Percentiles rank a stretch among this genome's conserved stretches.
phyloP scores from a whole-genome alignment of 805 yeast genomes.

The Candida gorgasii region DNA sequence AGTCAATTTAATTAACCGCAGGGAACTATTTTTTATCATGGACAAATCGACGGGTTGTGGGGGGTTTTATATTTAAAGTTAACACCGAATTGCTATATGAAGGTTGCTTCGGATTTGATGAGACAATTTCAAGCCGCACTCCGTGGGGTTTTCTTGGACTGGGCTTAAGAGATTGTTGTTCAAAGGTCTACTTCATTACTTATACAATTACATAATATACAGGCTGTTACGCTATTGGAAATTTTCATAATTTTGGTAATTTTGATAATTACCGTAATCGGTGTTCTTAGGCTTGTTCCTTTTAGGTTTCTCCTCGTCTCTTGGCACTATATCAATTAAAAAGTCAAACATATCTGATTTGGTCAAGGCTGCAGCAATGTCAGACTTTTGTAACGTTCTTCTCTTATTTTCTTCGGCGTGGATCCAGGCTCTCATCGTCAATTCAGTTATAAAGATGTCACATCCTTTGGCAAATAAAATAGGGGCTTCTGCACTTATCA shows the following conservation, averaged over 20 bases:
- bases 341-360: slow-evolving; percentile 97
- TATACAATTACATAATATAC: slow-evolving; percentile 5
- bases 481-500: slow-evolving; percentile 99
- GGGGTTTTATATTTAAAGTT: neutral
- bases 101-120: slow-evolving; percentile 5
- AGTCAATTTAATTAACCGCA: slow-evolving; percentile 2
- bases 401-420: slow-evolving; percentile 97
- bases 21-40: slow-evolving; percentile 3
- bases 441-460: slow-evolving; percentile 93
- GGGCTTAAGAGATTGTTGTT: too few species aligned
- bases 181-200: too few species aligned
- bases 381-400: slow-evolving; percentile 89
- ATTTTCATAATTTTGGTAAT: slow-evolving; percentile 8
- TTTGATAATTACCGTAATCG: slow-evolving; percentile 10
- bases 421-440: slow-evolving; percentile 99
- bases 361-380: slow-evolving; percentile 92
- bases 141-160: too few species aligned
- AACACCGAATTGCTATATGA: slow-evolving; percentile 3
- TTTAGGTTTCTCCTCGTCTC: slow-evolving; percentile 73
- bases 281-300: slow-evolving; percentile 18
- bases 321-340: slow-evolving; percentile 91
- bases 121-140: slow-evolving; percentile 3
- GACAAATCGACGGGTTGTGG: neutral
- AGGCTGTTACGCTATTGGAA: slow-evolving; percentile 9
- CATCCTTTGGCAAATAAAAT: slow-evolving; percentile 97